These are phyloP conservation scores for Colletotrichum limetticola DNA, from an alignment of 2,329 filamentous ascomycete species.

Conservation along the genomic window DNA sequence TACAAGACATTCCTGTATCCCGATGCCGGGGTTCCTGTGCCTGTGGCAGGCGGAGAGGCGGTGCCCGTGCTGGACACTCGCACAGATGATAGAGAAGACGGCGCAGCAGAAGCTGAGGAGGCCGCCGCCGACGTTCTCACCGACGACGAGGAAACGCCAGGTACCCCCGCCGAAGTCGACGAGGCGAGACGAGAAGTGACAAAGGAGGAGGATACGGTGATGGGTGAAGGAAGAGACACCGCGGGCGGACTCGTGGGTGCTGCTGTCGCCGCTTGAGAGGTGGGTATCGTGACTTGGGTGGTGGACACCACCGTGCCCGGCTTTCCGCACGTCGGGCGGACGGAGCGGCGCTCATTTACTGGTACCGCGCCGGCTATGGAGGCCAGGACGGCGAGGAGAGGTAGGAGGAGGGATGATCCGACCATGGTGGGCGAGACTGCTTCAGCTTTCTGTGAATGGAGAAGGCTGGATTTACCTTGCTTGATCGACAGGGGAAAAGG, in stretches of 20 bases:
- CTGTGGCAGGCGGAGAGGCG: background rate
- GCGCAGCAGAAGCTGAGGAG: background rate
- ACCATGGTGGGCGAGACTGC: conserved; percentile 12
- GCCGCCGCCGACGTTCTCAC: background rate
- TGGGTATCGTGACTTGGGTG: background rate
- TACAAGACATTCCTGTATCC: conserved; percentile 56
- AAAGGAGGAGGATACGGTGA: background rate
- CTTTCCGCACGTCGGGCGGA: background rate
- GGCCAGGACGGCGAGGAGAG: conserved; percentile 10
- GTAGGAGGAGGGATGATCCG: conserved; percentile 4
- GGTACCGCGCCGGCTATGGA: conserved; percentile 23
- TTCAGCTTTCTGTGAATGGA: background rate
- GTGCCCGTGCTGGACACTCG: background rate
- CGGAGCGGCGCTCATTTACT: background rate
- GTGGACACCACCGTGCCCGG: background rate
- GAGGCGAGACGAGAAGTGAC: background rate
- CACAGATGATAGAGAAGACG: background rate
- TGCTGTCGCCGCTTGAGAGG: background rate
- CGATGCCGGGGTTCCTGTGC: background rate
- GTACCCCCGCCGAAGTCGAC: background rate
- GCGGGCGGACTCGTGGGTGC: background rate
- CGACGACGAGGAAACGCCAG: background rate
- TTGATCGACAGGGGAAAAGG: conserved; percentile 8
- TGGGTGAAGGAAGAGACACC: background rate
- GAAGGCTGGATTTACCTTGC: background rate